Evolutionary conservation across 2,329 filamentous ascomycete genomes (phyloP), one percentile per base, ranked within the genome.

Genomic region (Ceratocystis albifundus): DNA sequence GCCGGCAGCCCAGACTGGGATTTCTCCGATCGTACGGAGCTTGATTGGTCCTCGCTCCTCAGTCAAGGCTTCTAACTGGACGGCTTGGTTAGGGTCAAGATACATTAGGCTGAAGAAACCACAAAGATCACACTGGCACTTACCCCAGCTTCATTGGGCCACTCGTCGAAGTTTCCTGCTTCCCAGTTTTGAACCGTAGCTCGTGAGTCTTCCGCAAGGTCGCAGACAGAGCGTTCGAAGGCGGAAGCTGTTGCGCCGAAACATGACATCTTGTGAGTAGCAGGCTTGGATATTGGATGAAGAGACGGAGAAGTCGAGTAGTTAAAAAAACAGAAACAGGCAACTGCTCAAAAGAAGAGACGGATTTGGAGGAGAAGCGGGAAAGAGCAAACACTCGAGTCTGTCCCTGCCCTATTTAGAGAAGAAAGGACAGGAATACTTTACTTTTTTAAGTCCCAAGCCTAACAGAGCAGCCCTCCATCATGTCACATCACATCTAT

Each of bases 1-100:
- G 0, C 90, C 90, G 1, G 87, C 84, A 2, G 84, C 84, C 78
- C 88, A 92, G 0, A 78, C 67, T 0, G 90, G 90, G 63, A 94
- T 90, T 0, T 74, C 74, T 10, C 90, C 90, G 46, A 77, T 79
- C 4, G 93, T 80, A 0, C 72, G 71, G 12, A 93, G 80, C 62
- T 85, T 77, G 3, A 91, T 76, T 0, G 88, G 87, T 0, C 81
- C 80, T 3, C 80, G 80, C 69, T 89, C 82, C 71, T 90, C 86
- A 12, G 83, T 83, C 53, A 87, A 78, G 20, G 80, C 82, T 66
- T 89, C 82, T 71, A 90, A 90, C 86, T 90, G 62, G 28, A 17
- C 8, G 10, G 12, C 15, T 8, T 46, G 25, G 36, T 41, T 41
- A 41, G 36, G 36, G 10, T 41, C 12, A 41, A 41, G 36, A 41